Evolutionary conservation across 2,329 filamentous ascomycete species (phyloP), one percentile per base, ranked within the genome.

Genomic region (Scedosporium apiospermum): DNA sequence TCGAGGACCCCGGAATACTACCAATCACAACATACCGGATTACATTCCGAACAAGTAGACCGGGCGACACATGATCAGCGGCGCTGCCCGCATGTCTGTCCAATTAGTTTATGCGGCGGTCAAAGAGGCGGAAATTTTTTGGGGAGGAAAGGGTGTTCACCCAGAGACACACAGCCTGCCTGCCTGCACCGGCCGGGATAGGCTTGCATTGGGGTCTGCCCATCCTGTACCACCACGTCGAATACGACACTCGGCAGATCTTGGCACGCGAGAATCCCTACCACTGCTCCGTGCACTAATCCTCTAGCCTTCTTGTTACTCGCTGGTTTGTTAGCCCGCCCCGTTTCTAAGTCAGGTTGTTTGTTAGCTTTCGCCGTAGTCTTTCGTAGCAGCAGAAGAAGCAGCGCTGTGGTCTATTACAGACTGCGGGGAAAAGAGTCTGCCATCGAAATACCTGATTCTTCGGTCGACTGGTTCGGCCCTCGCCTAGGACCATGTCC

Each of bases 181-280:
- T n/a, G n/a, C 16, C 44, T n/a, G 16, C 18, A 49, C 9, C 6
- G 6, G 10, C 16, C 51, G 23, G 44, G 44, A 23, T 7, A 23
- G 51, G 51, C 51, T 30, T 55, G 51, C 51, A 55, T 55, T 21
- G 51, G 44, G 51, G 34, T 38, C 34, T 38, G 34, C 34, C 23
- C 51, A 55, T 55, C 23, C 51, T 14, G 51, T 55, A 55, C 51
- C 51, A 55, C 51, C 51, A 55, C 51, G 51, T 55, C 51, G 51
- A 55, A 55, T 55, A 55, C 51, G 51, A 55, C 21, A 55, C 21
- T 7, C 51, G 21, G 23, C 51, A 55, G 51, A 23, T 55, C 51
- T 55, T 55, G 51, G 51, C 51, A 55, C 51, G 51, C 18, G 51
- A 38, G 6, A 38, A 30, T 27, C 23, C 51, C 51, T 55, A 23